A percentile compares a stretch with the other conserved stretches of the same genome.
These are phyloP conservation scores for Fusarium humuli DNA, from an alignment of 2,329 filamentous ascomycete species.

Conservation along the genomic window DNA sequence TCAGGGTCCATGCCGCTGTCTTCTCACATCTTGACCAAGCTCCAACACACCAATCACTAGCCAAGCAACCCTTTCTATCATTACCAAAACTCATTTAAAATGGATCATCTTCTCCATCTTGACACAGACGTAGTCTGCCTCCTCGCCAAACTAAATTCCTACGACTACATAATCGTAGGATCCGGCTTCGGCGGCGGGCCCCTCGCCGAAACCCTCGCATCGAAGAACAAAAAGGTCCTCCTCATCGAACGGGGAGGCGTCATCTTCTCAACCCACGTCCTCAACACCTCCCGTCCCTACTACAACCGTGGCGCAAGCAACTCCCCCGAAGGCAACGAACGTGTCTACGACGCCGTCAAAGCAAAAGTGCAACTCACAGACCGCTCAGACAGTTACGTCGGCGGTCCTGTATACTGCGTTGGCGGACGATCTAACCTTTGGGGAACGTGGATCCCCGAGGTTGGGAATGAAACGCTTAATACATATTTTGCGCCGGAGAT, in stretches of 20 bases:
- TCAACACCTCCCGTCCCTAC: slow-evolving; percentile 34
- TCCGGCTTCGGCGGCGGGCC: slow-evolving; percentile 33
- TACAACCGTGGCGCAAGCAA: slow-evolving; percentile 35
- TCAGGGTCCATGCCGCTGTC: too few relatives aligned
- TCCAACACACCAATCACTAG: too few relatives aligned
- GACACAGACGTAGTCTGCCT: slow-evolving; percentile 34
- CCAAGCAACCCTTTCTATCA: not conserved
- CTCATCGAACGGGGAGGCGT: slow-evolving; percentile 32
- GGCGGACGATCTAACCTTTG: slow-evolving; percentile 32
- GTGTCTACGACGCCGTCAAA: slow-evolving; percentile 35
- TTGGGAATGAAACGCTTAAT: slow-evolving; percentile 13
- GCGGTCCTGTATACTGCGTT: slow-evolving; percentile 32
- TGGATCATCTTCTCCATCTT: slow-evolving; percentile 34
- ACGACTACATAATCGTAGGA: slow-evolving; percentile 38
- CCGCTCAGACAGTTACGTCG: slow-evolving; percentile 31
- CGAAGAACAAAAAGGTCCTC: slow-evolving; percentile 27
- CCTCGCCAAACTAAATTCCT: slow-evolving; percentile 29
- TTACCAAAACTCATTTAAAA: not conserved
- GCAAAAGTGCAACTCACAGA: slow-evolving; percentile 34
- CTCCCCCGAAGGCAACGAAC: slow-evolving; percentile 35
- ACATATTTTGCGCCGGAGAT: slow-evolving; percentile 3
- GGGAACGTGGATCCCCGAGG: slow-evolving; percentile 34
- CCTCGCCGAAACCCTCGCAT: slow-evolving; percentile 22
- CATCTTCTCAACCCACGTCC: slow-evolving; percentile 37
- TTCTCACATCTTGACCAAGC: too few relatives aligned